phyloP scores from a whole-genome alignment of 2,329 filamentous ascomycete genomes.

The Raffaelea arxii region DNA sequence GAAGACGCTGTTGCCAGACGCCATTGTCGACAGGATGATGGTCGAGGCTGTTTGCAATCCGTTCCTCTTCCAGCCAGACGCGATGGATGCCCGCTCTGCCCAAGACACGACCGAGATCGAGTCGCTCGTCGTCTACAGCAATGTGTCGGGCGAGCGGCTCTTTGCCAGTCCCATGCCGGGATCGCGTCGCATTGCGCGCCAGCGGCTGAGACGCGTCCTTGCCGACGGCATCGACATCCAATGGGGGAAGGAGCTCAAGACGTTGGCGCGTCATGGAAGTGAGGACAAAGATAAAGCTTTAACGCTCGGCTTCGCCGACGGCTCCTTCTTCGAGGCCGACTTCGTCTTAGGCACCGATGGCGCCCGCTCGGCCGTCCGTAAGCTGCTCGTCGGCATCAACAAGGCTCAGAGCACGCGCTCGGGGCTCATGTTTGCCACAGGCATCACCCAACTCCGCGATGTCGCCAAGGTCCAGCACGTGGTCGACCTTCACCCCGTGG shows the following conservation, averaged over 20 bases:
- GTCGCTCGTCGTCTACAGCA: slow-evolving; percentile 22
- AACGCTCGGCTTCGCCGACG: slow-evolving; percentile 20
- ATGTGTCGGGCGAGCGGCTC: slow-evolving; percentile 24
- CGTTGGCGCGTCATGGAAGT: too few relatives aligned
- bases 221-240: slow-evolving; percentile 21
- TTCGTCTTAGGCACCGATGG: slow-evolving; percentile 25
- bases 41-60: slow-evolving; percentile 25
- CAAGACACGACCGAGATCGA: slow-evolving; percentile 20
- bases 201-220: slow-evolving; percentile 22
- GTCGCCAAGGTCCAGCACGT: slow-evolving; percentile 18
- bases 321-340: slow-evolving; percentile 13
- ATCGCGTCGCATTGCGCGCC: slow-evolving; percentile 23
- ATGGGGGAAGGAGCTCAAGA: too few relatives aligned
- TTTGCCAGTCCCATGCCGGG: slow-evolving; percentile 23
- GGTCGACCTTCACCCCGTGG: slow-evolving; percentile 20
- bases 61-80: too few relatives aligned
- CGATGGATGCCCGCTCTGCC: too few relatives aligned
- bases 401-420: slow-evolving; percentile 16
- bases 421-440: slow-evolving; percentile 20
- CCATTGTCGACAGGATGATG: slow-evolving; percentile 20
- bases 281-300: slow-evolving; percentile 20
- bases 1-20: slow-evolving; percentile 22
- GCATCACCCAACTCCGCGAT: slow-evolving; percentile 17
- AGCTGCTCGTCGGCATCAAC: slow-evolving; percentile 19
- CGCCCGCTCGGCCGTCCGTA: slow-evolving; percentile 18